phyloP scores from a whole-genome alignment of 805 yeast species.

The Metschnikowia noctiluminum region DNA sequence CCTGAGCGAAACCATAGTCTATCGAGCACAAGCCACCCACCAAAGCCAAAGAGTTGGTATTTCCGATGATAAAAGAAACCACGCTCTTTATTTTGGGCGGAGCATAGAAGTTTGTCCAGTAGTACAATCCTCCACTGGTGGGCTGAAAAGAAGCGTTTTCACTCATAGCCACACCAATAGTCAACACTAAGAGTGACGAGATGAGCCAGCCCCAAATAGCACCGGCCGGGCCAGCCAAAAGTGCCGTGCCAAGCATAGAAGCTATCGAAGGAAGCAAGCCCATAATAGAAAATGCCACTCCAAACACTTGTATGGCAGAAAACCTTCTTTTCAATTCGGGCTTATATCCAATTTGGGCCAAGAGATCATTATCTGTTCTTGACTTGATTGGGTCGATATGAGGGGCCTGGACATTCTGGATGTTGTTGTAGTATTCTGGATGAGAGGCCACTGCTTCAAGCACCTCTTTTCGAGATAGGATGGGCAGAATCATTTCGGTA shows the following conservation, averaged over 20 bases:
- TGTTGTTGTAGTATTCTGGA: constrained; percentile 25
- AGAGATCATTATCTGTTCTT: constrained; percentile 27
- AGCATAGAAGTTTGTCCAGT: constrained; percentile 64
- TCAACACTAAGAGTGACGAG: constrained; percentile 51
- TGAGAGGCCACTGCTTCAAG: constrained; percentile 25
- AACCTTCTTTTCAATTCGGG: constrained; percentile 63
- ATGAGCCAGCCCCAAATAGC: constrained; percentile 74
- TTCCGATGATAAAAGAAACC: constrained; percentile 49
- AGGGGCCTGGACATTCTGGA: constrained; percentile 29
- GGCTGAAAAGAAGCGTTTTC: constrained; percentile 69
- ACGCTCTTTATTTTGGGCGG: constrained; percentile 36
- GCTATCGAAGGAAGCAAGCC: constrained; percentile 65
- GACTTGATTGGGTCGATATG: constrained; percentile 17
- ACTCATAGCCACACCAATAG: constrained; percentile 61
- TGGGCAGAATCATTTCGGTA: constrained; percentile 1
- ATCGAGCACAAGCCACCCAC: constrained; percentile 66
- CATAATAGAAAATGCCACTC: constrained; percentile 71
- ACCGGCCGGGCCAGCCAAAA: constrained; percentile 62
- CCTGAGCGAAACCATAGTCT: constrained; percentile 64
- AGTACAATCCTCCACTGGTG: constrained; percentile 72
- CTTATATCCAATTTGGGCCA: constrained; percentile 64
- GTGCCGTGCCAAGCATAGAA: constrained; percentile 49
- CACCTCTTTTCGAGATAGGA: constrained; percentile 20
- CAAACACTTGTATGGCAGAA: constrained; percentile 61
- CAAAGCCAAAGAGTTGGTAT: constrained; percentile 64